These are phyloP conservation scores for Sinapis alba DNA, from an alignment of 441 rosid species.

Conservation along the genomic window DNA sequence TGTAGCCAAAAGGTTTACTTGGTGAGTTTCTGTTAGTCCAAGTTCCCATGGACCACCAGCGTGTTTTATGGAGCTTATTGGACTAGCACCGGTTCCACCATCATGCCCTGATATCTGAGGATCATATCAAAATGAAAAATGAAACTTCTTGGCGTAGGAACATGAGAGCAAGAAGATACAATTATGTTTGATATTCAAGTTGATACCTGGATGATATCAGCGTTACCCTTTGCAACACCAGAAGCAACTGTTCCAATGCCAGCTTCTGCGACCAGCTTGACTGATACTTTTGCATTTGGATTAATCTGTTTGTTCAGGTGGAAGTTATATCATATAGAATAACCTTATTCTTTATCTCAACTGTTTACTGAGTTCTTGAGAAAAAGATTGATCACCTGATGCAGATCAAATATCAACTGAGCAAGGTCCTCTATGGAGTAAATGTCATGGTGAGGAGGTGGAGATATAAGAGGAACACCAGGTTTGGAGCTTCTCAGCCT, in stretches of 20 bases:
- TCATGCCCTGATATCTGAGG: slow-evolving; percentile 97
- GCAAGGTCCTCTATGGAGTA: slow-evolving; percentile 99
- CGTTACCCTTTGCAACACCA: slow-evolving; percentile 99
- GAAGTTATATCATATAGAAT: slow-evolving; percentile 6
- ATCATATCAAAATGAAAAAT: slow-evolving; percentile 27
- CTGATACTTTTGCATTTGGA: slow-evolving; percentile 97
- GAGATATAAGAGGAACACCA: slow-evolving; percentile 99
- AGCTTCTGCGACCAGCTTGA: slow-evolving; percentile 99
- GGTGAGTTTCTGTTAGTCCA: slow-evolving; percentile 93
- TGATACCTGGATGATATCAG: slow-evolving; percentile 92
- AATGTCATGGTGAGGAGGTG: slow-evolving; percentile 98
- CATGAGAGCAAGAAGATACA: background rate
- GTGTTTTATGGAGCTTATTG: slow-evolving; percentile 97
- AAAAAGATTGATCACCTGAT: slow-evolving; percentile 68
- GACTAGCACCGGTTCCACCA: slow-evolving; percentile 99
- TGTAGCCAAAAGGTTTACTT: slow-evolving; percentile 51
- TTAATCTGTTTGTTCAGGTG: slow-evolving; percentile 65
- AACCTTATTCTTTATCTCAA: slow-evolving; percentile 4
- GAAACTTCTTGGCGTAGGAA: background rate
- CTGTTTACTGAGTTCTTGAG: background rate
- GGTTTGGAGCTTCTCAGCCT: slow-evolving; percentile 97
- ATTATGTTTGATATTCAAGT: background rate
- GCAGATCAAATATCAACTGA: slow-evolving; percentile 94
- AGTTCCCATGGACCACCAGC: slow-evolving; percentile 99
- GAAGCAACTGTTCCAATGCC: slow-evolving; percentile 99